Evolutionary conservation across 768 basidiomycete species (phyloP).

Genomic region (Hygrocybe coccinea): DNA sequence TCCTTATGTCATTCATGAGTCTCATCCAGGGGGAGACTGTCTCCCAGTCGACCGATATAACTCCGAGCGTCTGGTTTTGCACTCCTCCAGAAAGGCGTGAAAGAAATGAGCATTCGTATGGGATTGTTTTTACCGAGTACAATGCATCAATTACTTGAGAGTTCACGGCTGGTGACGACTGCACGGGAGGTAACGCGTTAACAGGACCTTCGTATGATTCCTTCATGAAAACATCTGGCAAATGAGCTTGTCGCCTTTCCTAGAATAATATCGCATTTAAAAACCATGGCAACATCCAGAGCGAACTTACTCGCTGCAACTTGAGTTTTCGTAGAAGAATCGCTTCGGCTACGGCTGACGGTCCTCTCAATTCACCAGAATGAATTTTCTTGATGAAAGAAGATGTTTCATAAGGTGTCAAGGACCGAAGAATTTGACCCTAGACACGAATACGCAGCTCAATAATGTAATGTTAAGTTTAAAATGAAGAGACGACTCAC

Average conservation of each 20-base stretch:
- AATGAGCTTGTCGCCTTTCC: constrained; percentile 29
- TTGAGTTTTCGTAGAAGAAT: constrained; percentile 44
- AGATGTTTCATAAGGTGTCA: constrained; percentile 40
- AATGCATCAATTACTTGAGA: constrained; percentile 47
- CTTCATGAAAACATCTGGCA: constrained; percentile 17
- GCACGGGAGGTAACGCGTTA: constrained; percentile 32
- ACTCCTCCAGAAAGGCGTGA: constrained; percentile 54
- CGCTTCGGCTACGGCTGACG: constrained; percentile 24
- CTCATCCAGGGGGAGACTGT: constrained; percentile 66
- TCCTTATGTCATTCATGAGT: constrained; percentile 66
- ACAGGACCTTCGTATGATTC: constrained; percentile 25
- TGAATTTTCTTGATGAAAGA: constrained; percentile 28
- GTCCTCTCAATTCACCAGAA: constrained; percentile 11
- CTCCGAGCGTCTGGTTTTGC: constrained; percentile 26
- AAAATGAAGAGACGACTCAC: constrained; percentile 17
- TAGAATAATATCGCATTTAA: constrained; percentile 15
- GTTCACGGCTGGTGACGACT: constrained; percentile 23
- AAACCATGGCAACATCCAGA: background rate
- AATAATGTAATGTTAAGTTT: constrained; percentile 1
- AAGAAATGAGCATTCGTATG: constrained; percentile 60
- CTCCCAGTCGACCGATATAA: constrained; percentile 70
- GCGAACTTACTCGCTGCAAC: constrained; percentile 35
- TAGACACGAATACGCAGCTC: constrained; percentile 12
- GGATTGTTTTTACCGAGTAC: constrained; percentile 54
- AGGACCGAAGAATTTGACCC: constrained; percentile 36